These are phyloP conservation scores for Sphaerulina musiva DNA, from an alignment of 2,329 filamentous ascomycete genomes.

Conservation along the genomic window DNA sequence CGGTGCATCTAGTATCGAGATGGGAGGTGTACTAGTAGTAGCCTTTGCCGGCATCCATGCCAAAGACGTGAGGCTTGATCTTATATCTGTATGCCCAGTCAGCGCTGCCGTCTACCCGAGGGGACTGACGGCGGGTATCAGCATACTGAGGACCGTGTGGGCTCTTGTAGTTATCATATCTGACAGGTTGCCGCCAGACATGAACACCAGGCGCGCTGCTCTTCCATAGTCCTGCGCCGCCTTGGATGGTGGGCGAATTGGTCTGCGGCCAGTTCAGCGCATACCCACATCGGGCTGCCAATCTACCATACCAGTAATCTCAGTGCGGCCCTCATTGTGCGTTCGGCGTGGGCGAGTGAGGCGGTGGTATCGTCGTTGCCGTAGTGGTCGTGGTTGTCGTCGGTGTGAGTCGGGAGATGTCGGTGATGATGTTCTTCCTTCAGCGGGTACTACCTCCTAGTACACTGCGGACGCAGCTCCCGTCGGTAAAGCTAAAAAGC, in stretches of 20 bases:
- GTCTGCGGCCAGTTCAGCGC: constrained; percentile 12
- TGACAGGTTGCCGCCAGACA: constrained; percentile 33
- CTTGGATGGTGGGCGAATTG: constrained; percentile 12
- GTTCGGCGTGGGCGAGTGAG: not conserved
- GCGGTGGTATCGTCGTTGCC: not conserved
- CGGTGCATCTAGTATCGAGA: not conserved
- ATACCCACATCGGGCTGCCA: not conserved
- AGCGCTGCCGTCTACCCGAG: constrained; percentile 1
- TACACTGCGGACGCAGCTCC: no score
- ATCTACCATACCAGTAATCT: constrained; percentile 23
- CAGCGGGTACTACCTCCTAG: no score
- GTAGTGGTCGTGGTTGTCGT: constrained; percentile 1
- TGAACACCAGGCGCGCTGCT: constrained; percentile 23
- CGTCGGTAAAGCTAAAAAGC: no score
- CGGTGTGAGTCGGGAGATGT: not conserved
- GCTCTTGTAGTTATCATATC: constrained; percentile 49
- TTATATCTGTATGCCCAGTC: constrained; percentile 41
- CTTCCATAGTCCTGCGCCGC: constrained; percentile 14
- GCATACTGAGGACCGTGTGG: constrained; percentile 54
- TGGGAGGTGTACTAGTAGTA: constrained; percentile 6
- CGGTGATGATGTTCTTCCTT: no score
- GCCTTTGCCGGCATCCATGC: constrained; percentile 27
- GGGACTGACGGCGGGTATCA: not conserved
- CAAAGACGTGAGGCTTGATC: constrained; percentile 44
- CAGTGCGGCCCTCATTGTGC: constrained; percentile 30